Percentiles rank a stretch among this genome's conserved stretches.
Conservation (phyloP, 2,329 filamentous ascomycete species). For the Achaetomium macrosporum region DNA sequence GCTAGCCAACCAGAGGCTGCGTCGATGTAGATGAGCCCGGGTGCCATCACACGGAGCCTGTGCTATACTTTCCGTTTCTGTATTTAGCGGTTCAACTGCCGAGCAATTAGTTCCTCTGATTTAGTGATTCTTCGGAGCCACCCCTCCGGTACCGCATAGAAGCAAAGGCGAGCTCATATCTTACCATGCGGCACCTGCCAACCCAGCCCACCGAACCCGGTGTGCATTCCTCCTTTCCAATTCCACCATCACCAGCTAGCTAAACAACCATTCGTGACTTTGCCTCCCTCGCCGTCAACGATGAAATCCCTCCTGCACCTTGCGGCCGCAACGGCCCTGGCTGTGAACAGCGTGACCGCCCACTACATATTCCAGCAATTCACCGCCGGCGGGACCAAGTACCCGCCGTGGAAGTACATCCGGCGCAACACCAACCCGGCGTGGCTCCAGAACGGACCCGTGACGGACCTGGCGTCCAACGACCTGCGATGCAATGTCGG, state of each 20-base stretch:
- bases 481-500: conserved; percentile 37
- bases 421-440: conserved; percentile 40
- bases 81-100: conserved; percentile 1
- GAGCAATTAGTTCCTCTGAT: conserved; percentile 3
- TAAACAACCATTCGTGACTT: not conserved
- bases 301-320: conserved; percentile 17
- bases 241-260: too few relatives aligned
- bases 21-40: too few relatives aligned
- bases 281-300: too few relatives aligned
- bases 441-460: conserved; percentile 38
- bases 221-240: too few relatives aligned
- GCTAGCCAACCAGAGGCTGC: too few relatives aligned
- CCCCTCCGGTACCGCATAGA: not conserved
- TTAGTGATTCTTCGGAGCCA: conserved; percentile 1
- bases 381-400: conserved; percentile 30
- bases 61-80: not conserved
- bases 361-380: conserved; percentile 41
- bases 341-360: conserved; percentile 29
- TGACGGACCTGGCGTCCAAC: conserved; percentile 35
- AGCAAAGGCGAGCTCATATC: not conserved
- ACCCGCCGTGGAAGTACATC: conserved; percentile 35
- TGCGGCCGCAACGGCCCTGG: conserved; percentile 23
- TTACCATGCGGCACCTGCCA: too few relatives aligned
- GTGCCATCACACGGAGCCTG: too few relatives aligned
- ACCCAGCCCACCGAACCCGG: too few relatives aligned